Base-by-base conservation (phyloP, 768 basidiomycete species). In the Podaxis pistillaris region DNA sequence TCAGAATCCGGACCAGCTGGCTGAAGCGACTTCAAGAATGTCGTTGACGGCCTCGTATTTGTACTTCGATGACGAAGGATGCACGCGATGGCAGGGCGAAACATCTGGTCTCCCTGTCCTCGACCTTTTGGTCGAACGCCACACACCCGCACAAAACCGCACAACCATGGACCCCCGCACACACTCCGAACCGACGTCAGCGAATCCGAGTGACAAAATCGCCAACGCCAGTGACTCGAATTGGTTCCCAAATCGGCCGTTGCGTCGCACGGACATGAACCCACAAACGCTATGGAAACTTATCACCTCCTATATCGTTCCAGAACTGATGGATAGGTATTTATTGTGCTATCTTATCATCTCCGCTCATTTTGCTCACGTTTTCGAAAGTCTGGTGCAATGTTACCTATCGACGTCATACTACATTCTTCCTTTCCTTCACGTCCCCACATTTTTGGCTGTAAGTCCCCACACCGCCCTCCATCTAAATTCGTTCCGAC, bases 311-410 rank as follows among this genome's bases (percentile, higher is more conserved):
- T 85, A 87, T 60, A 94, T 96, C 60, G 85, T 86, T 3, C 93
- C 94, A 8, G 93, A 95, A 69, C 80, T 96, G 57, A 96, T 97
- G 93, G 94, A 97, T 74, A 94, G 85, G 94, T 93, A 68, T 69
- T 81, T 71, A 4, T 49, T 2, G 49, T 64, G 47, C 33, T 51
- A 6, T 41, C 17, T 22, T 60, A 26, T 56, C n/a, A 19, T 56
- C 56, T 37, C 40, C 28, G 26, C 58, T 54, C 30, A 56, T 65
- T 62, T 67, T 64, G 66, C 68, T 60, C 60, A 58, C 60, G 62
- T 60, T 38, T 59, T 54, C 56, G 52, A 52, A 59, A 93, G 90
- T 68, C 81, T 92, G 63, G 89, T 92, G 2, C 90, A 91, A 69
- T 91, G 87, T 73, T 92, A 89, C 75, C 77, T 97, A 62, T 95